A percentile compares a stretch with the other conserved stretches of the same genome.
Conservation (phyloP, 148 eudicot genomes). For the Selenicereus undatus region DNA sequence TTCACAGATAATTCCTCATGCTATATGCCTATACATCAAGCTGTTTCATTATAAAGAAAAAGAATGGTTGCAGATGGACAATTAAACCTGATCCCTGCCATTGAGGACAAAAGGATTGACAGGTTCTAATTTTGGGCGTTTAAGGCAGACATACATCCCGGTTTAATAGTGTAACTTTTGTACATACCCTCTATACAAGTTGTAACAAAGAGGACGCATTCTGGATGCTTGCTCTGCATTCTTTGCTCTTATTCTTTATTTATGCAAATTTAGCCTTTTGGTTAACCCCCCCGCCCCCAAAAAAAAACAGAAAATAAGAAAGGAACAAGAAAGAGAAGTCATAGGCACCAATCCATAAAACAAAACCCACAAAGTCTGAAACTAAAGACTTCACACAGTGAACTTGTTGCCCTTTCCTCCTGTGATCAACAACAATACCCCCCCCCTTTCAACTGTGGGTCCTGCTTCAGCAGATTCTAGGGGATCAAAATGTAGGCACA, state of each 20-base stretch:
- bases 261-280: not conserved
- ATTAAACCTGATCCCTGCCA: not conserved
- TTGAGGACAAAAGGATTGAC: too few relatives aligned
- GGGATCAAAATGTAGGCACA: too few relatives aligned
- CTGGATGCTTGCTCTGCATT: not conserved
- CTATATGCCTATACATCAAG: not conserved
- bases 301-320: too few relatives aligned
- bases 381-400: not conserved
- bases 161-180: not conserved
- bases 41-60: not conserved
- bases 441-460: too few relatives aligned
- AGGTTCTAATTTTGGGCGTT: not conserved
- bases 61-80: too few relatives aligned
- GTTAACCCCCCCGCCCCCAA: not conserved
- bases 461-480: too few relatives aligned
- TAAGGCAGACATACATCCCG: not conserved
- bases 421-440: too few relatives aligned
- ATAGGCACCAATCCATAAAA: too few relatives aligned
- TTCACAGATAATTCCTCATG: not conserved
- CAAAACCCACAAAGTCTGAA: not conserved
- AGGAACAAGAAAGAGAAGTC: too few relatives aligned
- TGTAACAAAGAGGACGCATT: not conserved
- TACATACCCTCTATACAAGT: not conserved
- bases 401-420: not conserved
- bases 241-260: not conserved